Evolutionary conservation across 140 eudicot species (phyloP).

Genomic region (Bidens hawaiensis): DNA sequence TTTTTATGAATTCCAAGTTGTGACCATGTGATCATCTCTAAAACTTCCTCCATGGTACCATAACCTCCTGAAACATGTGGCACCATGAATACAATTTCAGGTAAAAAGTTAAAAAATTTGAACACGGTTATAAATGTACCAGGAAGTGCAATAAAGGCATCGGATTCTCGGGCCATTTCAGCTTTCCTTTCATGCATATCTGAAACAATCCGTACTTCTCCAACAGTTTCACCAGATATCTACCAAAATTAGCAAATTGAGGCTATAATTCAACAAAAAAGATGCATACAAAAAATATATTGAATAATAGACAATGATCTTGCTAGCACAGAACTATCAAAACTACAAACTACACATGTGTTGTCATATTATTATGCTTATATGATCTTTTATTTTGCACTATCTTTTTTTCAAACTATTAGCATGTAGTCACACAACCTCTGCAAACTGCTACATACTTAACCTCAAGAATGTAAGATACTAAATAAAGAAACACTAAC

Average conservation of each 20-base stretch:
- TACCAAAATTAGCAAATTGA: no score
- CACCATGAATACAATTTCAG: slow-evolving; percentile 6
- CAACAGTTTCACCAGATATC: no score
- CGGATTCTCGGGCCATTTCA: no score
- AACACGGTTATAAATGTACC: no score
- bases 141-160: no score
- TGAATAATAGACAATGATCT: neutral
- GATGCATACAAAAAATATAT: neutral
- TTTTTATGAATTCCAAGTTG: no score
- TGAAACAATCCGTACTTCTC: no score
- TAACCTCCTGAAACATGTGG: slow-evolving; percentile 62
- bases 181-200: no score
- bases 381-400: neutral
- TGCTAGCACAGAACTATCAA: slow-evolving; percentile 1
- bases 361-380: neutral
- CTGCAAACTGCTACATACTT: neutral
- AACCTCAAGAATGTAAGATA: neutral
- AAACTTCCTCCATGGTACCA: slow-evolving; percentile 97
- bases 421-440: neutral
- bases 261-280: no score
- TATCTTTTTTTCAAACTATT: neutral
- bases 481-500: neutral
- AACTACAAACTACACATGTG: neutral
- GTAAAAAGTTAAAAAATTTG: no score
- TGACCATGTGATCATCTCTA: no score